Evolutionary conservation across 2,329 filamentous ascomycete species (phyloP), one percentile per base, ranked within the genome.

Genomic region (Cercospora berteroae): DNA sequence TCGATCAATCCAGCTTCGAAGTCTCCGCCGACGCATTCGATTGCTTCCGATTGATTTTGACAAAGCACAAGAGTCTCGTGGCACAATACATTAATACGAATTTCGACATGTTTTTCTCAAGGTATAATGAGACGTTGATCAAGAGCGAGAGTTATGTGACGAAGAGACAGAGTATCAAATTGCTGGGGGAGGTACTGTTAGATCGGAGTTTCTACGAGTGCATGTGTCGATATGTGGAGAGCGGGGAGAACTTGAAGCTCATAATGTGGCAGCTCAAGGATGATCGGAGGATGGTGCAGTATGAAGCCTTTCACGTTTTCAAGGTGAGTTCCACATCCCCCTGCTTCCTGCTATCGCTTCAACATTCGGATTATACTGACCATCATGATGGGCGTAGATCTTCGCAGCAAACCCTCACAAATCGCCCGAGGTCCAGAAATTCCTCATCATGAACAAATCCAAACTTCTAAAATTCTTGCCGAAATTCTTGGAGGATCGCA

Each of bases 361-460:
- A 1, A 5, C n/a, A n/a, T 16, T 36, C 0, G 33, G 5, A 36
- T 3, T 36, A 36, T 36, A 36, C 33, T 42, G 16, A 42, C n/a
- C 33, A 39, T 7, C 57, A 4, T 75, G 42, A 31, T 18, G 1
- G 4, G 33, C 10, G 31, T 72, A 88, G 87, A 94, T 99, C 70
- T 99, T 99, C 80, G 95, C 98, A 63, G 95, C 95, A 68, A 99
- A 99, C 78, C 95, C 95, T 7, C 94, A 98, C 83, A 99, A 99
- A 82, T 96, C 93, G n/a, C 85, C 94, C 68, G 92, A 94, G 36
- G 95, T 99, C 59, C 93, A 97, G 78, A 92, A 94, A 78, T 97
- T 99, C 76, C 83, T 99, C 71, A 89, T 98, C 73, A 97, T 97
- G 87, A 99, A 99, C 78, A 89, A 94, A 67, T 94, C 97, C 71